A percentile compares a stretch with the other conserved stretches of the same genome.
These are phyloP conservation scores for Kodamaea plutei DNA, from an alignment of 1,139 yeast species.

Conservation along the genomic window DNA sequence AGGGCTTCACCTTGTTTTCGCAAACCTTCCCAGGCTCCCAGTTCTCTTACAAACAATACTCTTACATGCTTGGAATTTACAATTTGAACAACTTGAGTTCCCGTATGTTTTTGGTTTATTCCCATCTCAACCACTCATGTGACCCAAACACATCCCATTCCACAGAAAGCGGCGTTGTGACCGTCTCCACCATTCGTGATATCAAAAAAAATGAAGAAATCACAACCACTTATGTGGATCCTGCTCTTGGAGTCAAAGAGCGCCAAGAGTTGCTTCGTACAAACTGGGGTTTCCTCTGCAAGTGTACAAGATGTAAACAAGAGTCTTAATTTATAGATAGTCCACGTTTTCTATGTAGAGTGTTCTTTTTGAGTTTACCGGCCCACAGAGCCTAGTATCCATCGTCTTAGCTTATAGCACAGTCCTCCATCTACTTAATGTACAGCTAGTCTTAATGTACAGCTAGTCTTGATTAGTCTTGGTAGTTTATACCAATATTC, in stretches of 20 bases:
- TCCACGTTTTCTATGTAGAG: no score
- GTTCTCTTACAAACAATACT: constrained; percentile 50
- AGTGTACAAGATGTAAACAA: constrained; percentile 63
- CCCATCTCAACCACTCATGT: constrained; percentile 76
- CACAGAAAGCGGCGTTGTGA: constrained; percentile 53
- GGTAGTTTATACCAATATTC: no score
- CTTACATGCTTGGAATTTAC: constrained; percentile 64
- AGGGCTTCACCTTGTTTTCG: constrained; percentile 49
- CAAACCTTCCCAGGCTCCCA: constrained; percentile 43
- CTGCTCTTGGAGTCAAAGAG: constrained; percentile 56
- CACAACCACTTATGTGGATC: constrained; percentile 67
- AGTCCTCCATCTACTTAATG: no score
- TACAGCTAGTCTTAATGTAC: no score
- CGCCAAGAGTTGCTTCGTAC: constrained; percentile 65
- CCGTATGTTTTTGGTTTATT: constrained; percentile 55
- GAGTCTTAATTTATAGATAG: no score
- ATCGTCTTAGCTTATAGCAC: no score
- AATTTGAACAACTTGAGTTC: constrained; percentile 72
- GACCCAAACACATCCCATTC: constrained; percentile 60
- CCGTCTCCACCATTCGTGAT: constrained; percentile 45
- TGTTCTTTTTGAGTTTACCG: no score
- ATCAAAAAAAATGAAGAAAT: constrained; percentile 67
- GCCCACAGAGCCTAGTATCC: no score
- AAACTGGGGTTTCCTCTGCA: constrained; percentile 84
- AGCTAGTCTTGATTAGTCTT: no score